Evolutionary conservation across 352 stramenopile genomes (phyloP), one percentile per base, ranked within the genome.

Genomic region (Phytophthora pseudosyringae): DNA sequence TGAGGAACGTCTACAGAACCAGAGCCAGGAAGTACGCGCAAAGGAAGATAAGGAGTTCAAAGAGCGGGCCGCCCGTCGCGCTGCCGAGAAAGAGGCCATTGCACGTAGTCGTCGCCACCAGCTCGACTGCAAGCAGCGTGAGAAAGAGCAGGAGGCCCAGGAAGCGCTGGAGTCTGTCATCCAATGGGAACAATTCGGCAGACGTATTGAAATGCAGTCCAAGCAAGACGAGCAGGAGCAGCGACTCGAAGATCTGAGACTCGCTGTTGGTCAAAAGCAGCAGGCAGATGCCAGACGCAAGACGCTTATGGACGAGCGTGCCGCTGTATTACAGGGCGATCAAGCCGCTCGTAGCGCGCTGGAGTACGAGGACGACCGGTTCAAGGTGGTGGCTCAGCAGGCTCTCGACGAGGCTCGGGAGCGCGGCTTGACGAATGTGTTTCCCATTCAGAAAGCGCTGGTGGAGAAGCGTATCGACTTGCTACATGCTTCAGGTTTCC

Each of bases 181-280:
- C 15, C 73, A 90, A 51, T 95, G 87, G 87, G 73, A 80, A 16
- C 75, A 88, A 49, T 93, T 89, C 45, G 88, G 88, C 18, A 64
- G 73, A 38, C 73, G 74, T 16, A 69, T 89, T 32, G 83, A 94
- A 54, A 64, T 76, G 47, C 76, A 91, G 47, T 38, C 36, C 12
- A 71, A 74, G 31, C 80, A 92, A 50, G 87, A 95, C n/a, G 75
- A 90, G 21, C 67, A 85, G 26, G 83, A 92, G 11, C 68, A 67
- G 18, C 64, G 78, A 10, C 74, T 90, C 11, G 79, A 89, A 25
- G 86, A 81, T 32, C 58, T 92, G 10, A 75, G 70, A 1, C 72
- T 92, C 25, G 85, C 83, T n/a, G 77, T 88, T 7, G 65, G 78
- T 12, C 83, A 93, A 45, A 92, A 91, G 59, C 81, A 93, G 39